A percentile compares a stretch with the other conserved stretches of the same genome.
Evolutionary conservation across 2,329 filamentous ascomycete genomes (phyloP).

Genomic region (Aspergillus fructus): DNA sequence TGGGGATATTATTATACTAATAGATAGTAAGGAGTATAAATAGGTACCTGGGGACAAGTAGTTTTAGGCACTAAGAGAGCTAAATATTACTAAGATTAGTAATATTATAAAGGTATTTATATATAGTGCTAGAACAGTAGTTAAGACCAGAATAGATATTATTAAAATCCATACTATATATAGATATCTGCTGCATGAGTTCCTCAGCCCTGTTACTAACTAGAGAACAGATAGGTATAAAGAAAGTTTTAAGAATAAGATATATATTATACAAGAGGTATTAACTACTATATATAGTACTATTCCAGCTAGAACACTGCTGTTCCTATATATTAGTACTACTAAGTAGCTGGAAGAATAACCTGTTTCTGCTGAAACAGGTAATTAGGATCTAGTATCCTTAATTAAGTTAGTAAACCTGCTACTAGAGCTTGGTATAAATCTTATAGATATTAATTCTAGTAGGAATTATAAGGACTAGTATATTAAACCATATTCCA

Average conservation of each 20-base stretch:
- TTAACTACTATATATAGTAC: slow-evolving; percentile 33
- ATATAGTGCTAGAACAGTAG: slow-evolving; percentile 46
- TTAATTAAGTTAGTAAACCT: slow-evolving; percentile 41
- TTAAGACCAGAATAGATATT: slow-evolving; percentile 52
- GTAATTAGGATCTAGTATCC: slow-evolving; percentile 42
- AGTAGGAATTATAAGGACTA: slow-evolving; percentile 48
- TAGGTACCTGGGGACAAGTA: slow-evolving; percentile 27
- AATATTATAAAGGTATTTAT: slow-evolving; percentile 40
- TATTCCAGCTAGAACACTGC: neutral
- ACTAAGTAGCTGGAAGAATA: slow-evolving; percentile 21
- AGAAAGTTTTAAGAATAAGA: slow-evolving; percentile 49
- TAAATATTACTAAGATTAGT: slow-evolving; percentile 41
- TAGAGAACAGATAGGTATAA: slow-evolving; percentile 49
- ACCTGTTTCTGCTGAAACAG: slow-evolving; percentile 18
- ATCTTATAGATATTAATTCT: slow-evolving; percentile 47
- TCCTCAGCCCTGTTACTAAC: no score
- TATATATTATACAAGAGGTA: slow-evolving; percentile 54
- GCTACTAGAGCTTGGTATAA: slow-evolving; percentile 42
- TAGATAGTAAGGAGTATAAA: neutral
- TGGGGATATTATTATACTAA: neutral
- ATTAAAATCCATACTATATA: slow-evolving; percentile 49
- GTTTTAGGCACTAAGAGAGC: slow-evolving; percentile 10
- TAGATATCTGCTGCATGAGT: slow-evolving; percentile 50
- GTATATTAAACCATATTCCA: slow-evolving; percentile 44
- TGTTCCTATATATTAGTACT: slow-evolving; percentile 2